Evolutionary conservation across 1,139 yeast genomes (phyloP), one percentile per base, ranked within the genome.

Genomic region (Pneumocystis murina): DNA sequence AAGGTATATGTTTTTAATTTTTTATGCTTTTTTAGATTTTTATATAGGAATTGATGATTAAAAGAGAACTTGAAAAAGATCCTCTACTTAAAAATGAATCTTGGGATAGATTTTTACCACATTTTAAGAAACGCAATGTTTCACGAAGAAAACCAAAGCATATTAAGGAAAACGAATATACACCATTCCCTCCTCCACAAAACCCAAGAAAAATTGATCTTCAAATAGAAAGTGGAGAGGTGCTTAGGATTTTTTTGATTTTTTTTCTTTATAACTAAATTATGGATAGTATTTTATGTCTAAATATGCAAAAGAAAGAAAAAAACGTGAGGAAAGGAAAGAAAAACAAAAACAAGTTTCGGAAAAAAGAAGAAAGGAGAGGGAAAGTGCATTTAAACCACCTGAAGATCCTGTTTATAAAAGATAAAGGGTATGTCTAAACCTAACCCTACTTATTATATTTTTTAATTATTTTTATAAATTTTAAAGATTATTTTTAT

Each of bases 141-240:
- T 95, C 95, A 59, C 85, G 98, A 73, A 88, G 87, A 86, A 85
- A 85, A 79, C 87, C 92, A 68, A 85, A 83, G 78, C 82, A 81
- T 74, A 75, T 78, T 68, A 81, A 78, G 70, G 87, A 87, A 87
- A 89, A 85, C 77, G 85, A 83, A 2, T 92, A 92, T 82, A 92
- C 98, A 40, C 98, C 98, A 72, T 94, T 94, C 90, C 99, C 99
- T 76, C 98, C 98, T 69, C 88, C 89, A 65, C 99, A 89, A 77
- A 82, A 83, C 70, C 98, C 97, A 72, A 86, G 98, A 80, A 91
- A 92, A 87, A 80, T 94, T 75, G 99, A 94, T 82, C 78, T 91
- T 74, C 95, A 91, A 77, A 90, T 94, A 76, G 98, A 92, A 77
- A 85, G 95, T 79, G 99, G 99, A 82, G 98, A 94, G 75, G 55